Evolutionary conservation across 2,329 filamentous ascomycete species (phyloP), one percentile per base, ranked within the genome.

Genomic region (Fusarium robinianum): DNA sequence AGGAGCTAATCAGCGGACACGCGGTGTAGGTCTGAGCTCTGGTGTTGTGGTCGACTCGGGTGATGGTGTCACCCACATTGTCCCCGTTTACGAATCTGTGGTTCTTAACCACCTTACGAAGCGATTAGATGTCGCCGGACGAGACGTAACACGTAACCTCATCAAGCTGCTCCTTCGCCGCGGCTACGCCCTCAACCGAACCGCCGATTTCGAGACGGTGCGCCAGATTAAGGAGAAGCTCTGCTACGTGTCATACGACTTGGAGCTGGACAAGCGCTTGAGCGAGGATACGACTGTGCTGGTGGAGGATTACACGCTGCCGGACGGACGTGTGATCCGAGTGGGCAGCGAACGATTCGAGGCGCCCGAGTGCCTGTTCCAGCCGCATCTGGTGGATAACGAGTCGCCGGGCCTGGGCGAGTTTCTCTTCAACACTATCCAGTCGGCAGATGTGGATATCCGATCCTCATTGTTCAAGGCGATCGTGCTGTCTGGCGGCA

Each of bases 221-320:
- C 88, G 94, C 51, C 92, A 97, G 71, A 97, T 99, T 77, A 99
- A 99, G 76, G 94, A 99, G 79, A 99, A 99, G 79, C 87, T 99
- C 37, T 97, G 94, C 79, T 99, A 99, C 69, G 92, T 99, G 44
- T 96, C 91, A 9, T 99, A 97, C 76, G 94, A 99, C 69, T 81
- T 99, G 44, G 90, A 95, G 71, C 79, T 99, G 41, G 94, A 99
- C 77, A 91, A 97, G 75, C 85, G 88, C 60, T 83, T 99, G 54
- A 95, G 89, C 64, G 94, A 99, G 73, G 94, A 99, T 63, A 99
- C 94, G 11, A 99, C 94, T 1, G 90, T 96, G 7, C 77, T 99
- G 41, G 94, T 99, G 8, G 94, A 99, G 72, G 95, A 89, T 66
- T 99, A 99, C 76, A 99, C 94, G 2, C 79, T 99, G 8, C 94